Evolutionary conservation across 805 yeast genomes (phyloP).

Genomic region (Metschnikowia drakensbergensis): DNA sequence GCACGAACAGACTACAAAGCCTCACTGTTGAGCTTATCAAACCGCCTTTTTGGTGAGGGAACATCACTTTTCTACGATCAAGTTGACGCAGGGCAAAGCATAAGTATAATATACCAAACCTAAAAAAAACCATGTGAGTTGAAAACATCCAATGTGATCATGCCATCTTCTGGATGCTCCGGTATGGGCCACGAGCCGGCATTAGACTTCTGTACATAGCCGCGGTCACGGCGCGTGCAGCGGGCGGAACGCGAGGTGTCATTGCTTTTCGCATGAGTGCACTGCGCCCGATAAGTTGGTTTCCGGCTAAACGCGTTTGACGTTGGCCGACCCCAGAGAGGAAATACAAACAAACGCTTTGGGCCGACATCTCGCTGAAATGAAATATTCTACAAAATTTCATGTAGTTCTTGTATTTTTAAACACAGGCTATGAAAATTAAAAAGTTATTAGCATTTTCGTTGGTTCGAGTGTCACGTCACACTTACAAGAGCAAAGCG

Average conservation of each 20-base stretch:
- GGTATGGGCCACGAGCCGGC: background rate
- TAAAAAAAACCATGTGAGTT: too few species aligned
- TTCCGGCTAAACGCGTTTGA: too few species aligned
- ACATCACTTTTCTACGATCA: too few species aligned
- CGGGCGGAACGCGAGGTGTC: background rate
- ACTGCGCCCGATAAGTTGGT: background rate
- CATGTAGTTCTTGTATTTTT: background rate
- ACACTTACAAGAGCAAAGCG: conserved; percentile 17
- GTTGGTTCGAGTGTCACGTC: background rate
- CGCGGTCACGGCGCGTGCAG: background rate
- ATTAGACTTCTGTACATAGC: background rate
- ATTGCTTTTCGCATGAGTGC: background rate
- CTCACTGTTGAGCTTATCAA: background rate
- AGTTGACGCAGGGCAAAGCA: too few species aligned
- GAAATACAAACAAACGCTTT: too few species aligned
- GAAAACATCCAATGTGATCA: too few species aligned
- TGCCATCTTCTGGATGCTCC: too few species aligned
- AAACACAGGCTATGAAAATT: background rate
- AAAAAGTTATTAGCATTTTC: background rate
- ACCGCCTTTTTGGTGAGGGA: too few species aligned
- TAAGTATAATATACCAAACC: too few species aligned
- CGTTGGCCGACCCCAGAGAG: too few species aligned
- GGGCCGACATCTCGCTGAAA: too few species aligned
- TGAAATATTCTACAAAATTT: background rate
- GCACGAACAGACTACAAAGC: background rate